Base-by-base conservation (phyloP, 2,329 filamentous ascomycete genomes). In the Aspergillus sp. region DNA sequence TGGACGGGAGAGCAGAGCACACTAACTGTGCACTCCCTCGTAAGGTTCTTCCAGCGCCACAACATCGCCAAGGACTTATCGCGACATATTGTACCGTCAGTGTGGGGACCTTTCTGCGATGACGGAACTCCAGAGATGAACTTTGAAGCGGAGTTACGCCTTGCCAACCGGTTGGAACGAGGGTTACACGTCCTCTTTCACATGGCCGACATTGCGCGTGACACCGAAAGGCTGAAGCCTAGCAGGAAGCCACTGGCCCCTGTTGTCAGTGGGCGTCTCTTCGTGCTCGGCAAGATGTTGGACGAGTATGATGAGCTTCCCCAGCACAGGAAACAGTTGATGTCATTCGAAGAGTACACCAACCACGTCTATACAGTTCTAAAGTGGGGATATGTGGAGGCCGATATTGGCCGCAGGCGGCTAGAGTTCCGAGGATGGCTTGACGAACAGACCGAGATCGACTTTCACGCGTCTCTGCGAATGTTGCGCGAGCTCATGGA, bases 401-500 rank as follows among this genome's bases (percentile, higher is more conserved):
- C 65, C 9, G 68, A 72, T 28, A 68, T 71, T 32, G 70, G 70
- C 45, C 65, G 65, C 25, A 63, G 50, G 47, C 62, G 69, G 17
- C 63, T 70, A 19, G 60, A 63, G 8, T 68, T 72, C 54, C 61
- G 70, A 15, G 59, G 66, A 19, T 59, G 66, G 53, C 63, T 72
- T 6, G 67, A 70, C 43, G 58, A 66, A 8, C 63, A 70, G 43
- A 65, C 64, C 2, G 62, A 71, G 48, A 60, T 71, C 15, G 69
- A 71, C 21, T 70, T 72, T 50, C 70, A 72, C 57, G 61, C 67
- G 48, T 65, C 69, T 3, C 55, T 72, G 21, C 69, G 69, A 45
- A 72, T 72, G 69, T 39, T 72, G 55, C 69, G 69, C 21, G 68
- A 70, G 59, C 67, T 70, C n/a, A 62, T 67, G 48, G 70, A 71